Base-by-base conservation (phyloP, 164 flowering plant genomes). In the Stephania yunnanensis region DNA sequence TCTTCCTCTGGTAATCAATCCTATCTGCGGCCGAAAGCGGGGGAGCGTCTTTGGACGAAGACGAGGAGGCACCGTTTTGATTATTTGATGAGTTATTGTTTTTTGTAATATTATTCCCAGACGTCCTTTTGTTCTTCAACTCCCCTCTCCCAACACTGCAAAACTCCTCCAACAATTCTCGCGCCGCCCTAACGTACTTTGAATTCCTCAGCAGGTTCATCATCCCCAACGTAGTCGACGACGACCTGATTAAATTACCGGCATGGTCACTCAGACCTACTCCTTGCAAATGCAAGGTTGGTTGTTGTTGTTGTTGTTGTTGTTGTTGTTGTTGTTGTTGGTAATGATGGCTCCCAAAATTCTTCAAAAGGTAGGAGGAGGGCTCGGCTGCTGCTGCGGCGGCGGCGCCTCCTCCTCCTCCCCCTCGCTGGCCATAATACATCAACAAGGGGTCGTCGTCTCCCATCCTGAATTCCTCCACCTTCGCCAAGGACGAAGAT, bases 101-200 rank as follows among this genome's bases (percentile, higher is more conserved):
- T 1, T 36, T 91, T 66, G 83, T 5, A 55, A 73, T 84, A 55
- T 77, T 76, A 46, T 64, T 76, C 29, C 73, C 80, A 76, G 58
- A 71, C 25, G 25, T 25, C 52, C 81, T 81, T 5, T 58, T 70
- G 30, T 64, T 75, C 78, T 81, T 81, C 46, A 80, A 81, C 20
- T 89, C 90, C 44, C 90, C 95, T 48, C 90, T 88, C 65, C 97
- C 96, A 22, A 95, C 97, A 79, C 92, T 91, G 77, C 99, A 95
- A 69, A 95, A 93, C 81, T 95, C 99, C 75, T 93, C 98, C 74
- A 95, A 71, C 81, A 95, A 80, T 72, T 95, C 96, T 78, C 87
- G 91, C 1, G 97, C 90, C 13, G 99, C 84, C 68, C 85, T 93
- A 17, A 79, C 82, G 74, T 93, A 93, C 87, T 84, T 91, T 0